Evolutionary conservation across 2,329 filamentous ascomycete genomes (phyloP), one percentile per base, ranked within the genome.

Genomic region (Diaporthe ilicicola): DNA sequence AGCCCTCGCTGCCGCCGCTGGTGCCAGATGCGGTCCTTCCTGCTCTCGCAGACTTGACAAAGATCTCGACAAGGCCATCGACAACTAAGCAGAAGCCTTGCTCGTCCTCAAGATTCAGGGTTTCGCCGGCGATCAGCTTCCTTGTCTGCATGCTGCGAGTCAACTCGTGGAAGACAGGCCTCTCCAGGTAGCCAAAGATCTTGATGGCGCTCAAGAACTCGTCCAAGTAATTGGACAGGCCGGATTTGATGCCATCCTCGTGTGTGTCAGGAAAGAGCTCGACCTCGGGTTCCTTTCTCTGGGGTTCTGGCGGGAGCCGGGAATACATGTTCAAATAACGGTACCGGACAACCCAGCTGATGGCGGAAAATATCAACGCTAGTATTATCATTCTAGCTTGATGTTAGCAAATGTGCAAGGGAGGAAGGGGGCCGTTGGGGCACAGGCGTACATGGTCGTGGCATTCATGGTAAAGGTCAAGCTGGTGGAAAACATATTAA

Each of bases 201-300:
- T 98, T 99, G 84, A 99, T 99, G 37, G 97, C 96, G 79, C 95
- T 98, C 27, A 99, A 85, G 76, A 99, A 99, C 80, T 99, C 97
- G 81, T 99, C 96, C 32, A 99, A 87, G 76, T 99, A 99, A 79
- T 95, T 99, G n/a, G 94, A 91, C 54, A 99, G 85, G 0, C 95
- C 96, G 0, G 94, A 91, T 81, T 99, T 99, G 37, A 91, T 91
- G 73, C 95, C 94, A 62, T 93, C 93, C 75, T 97, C 95, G 77
- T 97, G 94, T 4, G 93, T 92, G 77, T 98, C 95, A 4, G 96
- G 95, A 78, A 98, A 98, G 15, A 99, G 86, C 77, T 98, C 97
- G 79, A 99, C 90, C 76, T 97, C 93, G 0, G 96, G 94, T 82
- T 98, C 95, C 82, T 98, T 97, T 75, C 96, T 91, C 80, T 97